These are phyloP conservation scores for Trichomonascaceae sp. DNA, from an alignment of 1,139 yeast genomes.

Conservation along the genomic window DNA sequence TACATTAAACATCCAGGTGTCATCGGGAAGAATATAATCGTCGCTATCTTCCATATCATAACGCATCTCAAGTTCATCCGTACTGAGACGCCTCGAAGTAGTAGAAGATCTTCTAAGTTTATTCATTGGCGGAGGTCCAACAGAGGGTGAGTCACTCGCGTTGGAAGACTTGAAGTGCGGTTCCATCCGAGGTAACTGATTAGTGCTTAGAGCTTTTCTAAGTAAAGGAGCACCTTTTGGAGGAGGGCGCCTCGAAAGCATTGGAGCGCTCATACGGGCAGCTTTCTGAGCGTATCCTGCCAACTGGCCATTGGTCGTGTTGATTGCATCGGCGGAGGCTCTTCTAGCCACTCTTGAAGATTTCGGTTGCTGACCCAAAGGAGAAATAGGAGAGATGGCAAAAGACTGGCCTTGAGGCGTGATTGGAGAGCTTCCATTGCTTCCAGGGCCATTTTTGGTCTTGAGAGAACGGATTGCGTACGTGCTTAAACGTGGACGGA, in stretches of 20 bases:
- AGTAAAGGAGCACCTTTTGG: slow-evolving; percentile 13
- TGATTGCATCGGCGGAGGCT: slow-evolving; percentile 8
- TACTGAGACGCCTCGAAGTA: slow-evolving; percentile 16
- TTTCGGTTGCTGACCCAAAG: neutral
- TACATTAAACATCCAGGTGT: slow-evolving; percentile 52
- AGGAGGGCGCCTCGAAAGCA: neutral
- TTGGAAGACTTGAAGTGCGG: neutral
- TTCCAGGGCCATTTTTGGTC: slow-evolving; percentile 11
- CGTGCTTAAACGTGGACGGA: slow-evolving; percentile 16
- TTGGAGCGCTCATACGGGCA: slow-evolving; percentile 6
- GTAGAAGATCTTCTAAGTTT: slow-evolving; percentile 6
- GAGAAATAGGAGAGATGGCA: slow-evolving; percentile 1
- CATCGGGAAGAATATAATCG: slow-evolving; percentile 53
- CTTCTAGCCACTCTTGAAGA: neutral
- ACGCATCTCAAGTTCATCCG: slow-evolving; percentile 32
- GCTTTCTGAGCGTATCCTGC: neutral
- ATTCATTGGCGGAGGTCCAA: slow-evolving; percentile 2
- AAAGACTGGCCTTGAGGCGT: neutral
- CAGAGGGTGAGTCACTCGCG: neutral
- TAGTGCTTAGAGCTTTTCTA: slow-evolving; percentile 18
- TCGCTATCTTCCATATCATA: slow-evolving; percentile 31
- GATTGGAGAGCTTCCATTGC: slow-evolving; percentile 1
- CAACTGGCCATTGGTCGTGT: neutral
- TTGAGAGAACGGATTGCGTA: slow-evolving; percentile 21
- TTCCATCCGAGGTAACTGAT: slow-evolving; percentile 12